These are phyloP conservation scores for Aspergillus tamarii DNA, from an alignment of 2,329 filamentous ascomycete species.

Conservation along the genomic window DNA sequence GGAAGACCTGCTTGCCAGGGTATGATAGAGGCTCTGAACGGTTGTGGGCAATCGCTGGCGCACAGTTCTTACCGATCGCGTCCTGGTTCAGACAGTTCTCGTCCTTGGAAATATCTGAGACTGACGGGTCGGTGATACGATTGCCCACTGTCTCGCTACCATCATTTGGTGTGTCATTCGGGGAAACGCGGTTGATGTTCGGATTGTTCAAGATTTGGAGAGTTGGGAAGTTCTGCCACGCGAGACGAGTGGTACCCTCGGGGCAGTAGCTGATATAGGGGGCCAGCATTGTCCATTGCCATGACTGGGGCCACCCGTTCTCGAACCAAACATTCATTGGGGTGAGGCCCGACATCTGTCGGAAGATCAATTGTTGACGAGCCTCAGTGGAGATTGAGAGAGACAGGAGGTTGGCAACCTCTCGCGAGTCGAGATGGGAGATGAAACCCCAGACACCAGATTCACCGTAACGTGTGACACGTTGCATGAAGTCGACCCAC, in stretches of 20 bases:
- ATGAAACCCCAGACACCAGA: too few relatives aligned
- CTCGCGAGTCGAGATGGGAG: too few relatives aligned
- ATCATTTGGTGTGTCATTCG: background rate
- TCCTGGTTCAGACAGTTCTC: slow-evolving; percentile 4
- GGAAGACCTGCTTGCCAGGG: slow-evolving; percentile 7
- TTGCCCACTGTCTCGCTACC: slow-evolving; percentile 11
- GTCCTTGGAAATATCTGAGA: background rate
- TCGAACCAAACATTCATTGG: slow-evolving; percentile 85
- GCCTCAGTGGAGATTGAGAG: slow-evolving; percentile 79
- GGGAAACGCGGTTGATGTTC: slow-evolving; percentile 48
- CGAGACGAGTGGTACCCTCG: slow-evolving; percentile 69
- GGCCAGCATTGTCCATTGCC: slow-evolving; percentile 80
- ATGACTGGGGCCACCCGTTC: slow-evolving; percentile 76
- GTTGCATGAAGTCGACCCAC: too few relatives aligned
- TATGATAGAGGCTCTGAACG: slow-evolving; percentile 10
- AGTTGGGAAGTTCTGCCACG: slow-evolving; percentile 83
- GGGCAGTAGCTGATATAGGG: slow-evolving; percentile 82
- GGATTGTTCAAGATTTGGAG: slow-evolving; percentile 75
- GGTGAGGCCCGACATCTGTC: slow-evolving; percentile 77
- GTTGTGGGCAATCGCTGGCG: slow-evolving; percentile 7
- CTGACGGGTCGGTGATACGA: slow-evolving; percentile 9
- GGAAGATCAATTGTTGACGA: slow-evolving; percentile 80
- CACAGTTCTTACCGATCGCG: slow-evolving; percentile 2
- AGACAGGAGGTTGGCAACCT: slow-evolving; percentile 69
- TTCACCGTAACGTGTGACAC: too few relatives aligned